Conservation (phyloP, 768 basidiomycete species). For the Mrakia frigida region DNA sequence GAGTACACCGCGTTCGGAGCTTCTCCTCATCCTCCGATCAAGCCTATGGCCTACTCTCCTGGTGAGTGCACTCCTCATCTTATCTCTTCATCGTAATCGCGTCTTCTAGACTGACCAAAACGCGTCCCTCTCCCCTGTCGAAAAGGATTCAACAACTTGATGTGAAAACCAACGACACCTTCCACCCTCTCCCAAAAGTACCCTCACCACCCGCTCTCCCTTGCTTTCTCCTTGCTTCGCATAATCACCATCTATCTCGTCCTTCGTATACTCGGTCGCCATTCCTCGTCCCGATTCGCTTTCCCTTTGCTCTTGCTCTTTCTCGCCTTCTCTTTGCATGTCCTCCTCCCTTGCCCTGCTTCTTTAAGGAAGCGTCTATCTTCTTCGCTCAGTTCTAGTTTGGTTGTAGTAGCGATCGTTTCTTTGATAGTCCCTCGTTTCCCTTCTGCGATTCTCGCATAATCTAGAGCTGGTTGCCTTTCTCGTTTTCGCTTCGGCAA, state of each 20-base stretch:
- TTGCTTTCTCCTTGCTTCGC: background rate
- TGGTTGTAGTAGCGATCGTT: background rate
- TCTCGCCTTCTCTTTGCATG: background rate
- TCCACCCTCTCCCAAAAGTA: background rate
- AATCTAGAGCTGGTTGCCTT: no score
- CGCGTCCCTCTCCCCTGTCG: no score
- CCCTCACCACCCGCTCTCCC: background rate
- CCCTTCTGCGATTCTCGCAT: no score
- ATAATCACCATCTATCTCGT: no score
- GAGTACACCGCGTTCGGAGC: conserved; percentile 72
- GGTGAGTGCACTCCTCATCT: background rate
- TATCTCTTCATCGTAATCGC: no score
- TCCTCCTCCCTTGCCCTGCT: background rate
- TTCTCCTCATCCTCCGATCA: conserved; percentile 9
- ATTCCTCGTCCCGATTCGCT: background rate
- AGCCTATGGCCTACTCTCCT: conserved; percentile 30
- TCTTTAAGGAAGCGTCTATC: background rate
- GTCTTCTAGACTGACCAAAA: no score
- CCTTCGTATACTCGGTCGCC: no score
- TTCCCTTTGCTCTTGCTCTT: background rate
- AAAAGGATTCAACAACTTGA: conserved; percentile 16
- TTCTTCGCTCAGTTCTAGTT: background rate
- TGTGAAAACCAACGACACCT: background rate
- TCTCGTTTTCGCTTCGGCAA: no score
- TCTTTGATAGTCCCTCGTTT: no score